Percentiles rank a stretch among this genome's conserved stretches.
Conservation (phyloP, 208 protist genomes). For the Entamoeba dispar region DNA sequence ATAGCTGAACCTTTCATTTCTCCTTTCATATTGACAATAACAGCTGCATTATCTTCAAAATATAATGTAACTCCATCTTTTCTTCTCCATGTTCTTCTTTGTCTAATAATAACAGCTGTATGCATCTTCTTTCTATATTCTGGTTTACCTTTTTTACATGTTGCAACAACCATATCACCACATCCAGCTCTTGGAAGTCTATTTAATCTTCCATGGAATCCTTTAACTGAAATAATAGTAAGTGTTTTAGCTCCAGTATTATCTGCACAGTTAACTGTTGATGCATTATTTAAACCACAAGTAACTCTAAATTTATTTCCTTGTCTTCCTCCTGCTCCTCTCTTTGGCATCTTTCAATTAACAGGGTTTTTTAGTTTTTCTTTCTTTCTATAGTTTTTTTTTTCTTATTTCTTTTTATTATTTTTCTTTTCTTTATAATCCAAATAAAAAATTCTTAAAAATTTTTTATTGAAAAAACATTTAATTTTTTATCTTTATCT, state of each 20-base stretch:
- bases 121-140: conserved; percentile 95
- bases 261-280: conserved; percentile 97
- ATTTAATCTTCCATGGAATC: conserved; percentile 87
- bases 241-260: conserved; percentile 99
- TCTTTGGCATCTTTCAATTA: neutral
- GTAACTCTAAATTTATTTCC: conserved; percentile 87
- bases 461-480: no score
- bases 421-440: no score
- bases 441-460: no score
- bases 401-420: no score
- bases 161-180: conserved; percentile 93
- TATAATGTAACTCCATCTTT: conserved; percentile 88
- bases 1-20: conserved; percentile 98
- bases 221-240: conserved; percentile 93
- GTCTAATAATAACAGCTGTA: conserved; percentile 84
- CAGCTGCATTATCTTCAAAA: conserved; percentile 98
- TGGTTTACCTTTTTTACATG: conserved; percentile 98
- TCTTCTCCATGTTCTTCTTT: conserved; percentile 90
- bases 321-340: conserved; percentile 32
- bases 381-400: no score
- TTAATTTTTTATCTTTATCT: no score
- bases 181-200: conserved; percentile 78
- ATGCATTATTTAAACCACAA: conserved; percentile 82
- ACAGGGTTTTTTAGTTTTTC: no score
- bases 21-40: conserved; percentile 98